Percentiles rank a stretch among this genome's conserved stretches.
Evolutionary conservation across 768 basidiomycete species (phyloP).

Genomic region (Mycena venus): DNA sequence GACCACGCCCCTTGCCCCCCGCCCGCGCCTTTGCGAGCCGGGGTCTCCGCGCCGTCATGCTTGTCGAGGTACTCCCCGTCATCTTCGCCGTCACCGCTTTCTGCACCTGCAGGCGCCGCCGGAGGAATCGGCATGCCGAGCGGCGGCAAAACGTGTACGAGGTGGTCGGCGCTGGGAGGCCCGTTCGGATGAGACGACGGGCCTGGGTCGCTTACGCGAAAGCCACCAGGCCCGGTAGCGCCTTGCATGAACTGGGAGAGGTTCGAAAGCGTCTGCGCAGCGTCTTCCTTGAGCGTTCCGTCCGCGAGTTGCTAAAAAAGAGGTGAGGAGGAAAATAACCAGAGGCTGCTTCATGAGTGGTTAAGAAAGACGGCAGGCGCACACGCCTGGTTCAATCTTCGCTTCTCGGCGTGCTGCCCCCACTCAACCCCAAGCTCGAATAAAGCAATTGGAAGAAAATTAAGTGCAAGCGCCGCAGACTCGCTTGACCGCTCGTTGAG

Average conservation of each 20-base stretch:
- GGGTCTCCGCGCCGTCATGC: constrained; percentile 31
- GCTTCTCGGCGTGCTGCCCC: too few species aligned
- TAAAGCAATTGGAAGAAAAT: not conserved
- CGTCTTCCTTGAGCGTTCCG: constrained; percentile 42
- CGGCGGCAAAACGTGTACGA: constrained; percentile 27
- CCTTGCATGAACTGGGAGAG: constrained; percentile 45
- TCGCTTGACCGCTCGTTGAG: too few species aligned
- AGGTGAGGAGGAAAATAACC: not conserved
- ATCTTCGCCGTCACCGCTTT: constrained; percentile 45
- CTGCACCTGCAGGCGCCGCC: constrained; percentile 32
- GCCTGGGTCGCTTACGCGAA: constrained; percentile 75
- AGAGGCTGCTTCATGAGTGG: too few species aligned
- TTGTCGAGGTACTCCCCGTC: constrained; percentile 41
- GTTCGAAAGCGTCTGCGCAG: constrained; percentile 42
- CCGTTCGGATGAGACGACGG: constrained; percentile 80
- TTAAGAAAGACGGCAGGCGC: not conserved
- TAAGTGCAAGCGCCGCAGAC: too few species aligned
- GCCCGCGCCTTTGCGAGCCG: constrained; percentile 44
- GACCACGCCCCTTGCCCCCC: constrained; percentile 62
- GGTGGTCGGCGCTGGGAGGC: constrained; percentile 74
- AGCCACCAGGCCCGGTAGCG: constrained; percentile 55
- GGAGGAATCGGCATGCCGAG: constrained; percentile 57
- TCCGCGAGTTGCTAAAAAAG: constrained; percentile 23
- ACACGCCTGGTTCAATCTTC: not conserved
- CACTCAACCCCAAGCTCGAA: too few species aligned